phyloP scores from a whole-genome alignment of 257 asterid genomes.

The Solanum pinnatisectum region DNA sequence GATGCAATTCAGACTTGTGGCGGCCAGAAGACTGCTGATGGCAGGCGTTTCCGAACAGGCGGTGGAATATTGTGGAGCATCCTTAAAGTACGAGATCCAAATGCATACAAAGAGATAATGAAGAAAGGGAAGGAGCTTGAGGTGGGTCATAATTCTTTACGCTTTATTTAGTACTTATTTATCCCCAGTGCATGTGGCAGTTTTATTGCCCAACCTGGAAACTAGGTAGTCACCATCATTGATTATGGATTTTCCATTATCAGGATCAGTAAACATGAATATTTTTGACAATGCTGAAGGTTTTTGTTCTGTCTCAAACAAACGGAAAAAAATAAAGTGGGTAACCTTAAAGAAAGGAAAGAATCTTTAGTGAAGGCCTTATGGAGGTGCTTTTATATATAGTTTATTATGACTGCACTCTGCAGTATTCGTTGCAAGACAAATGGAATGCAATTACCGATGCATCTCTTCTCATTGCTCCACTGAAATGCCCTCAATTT shows the following conservation, averaged over 20 bases:
- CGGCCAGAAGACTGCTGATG: constrained; percentile 81
- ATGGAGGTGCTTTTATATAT: not conserved
- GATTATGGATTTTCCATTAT: not conserved
- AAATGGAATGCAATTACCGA: not conserved
- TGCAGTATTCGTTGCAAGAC: not conserved
- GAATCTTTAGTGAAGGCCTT: not conserved
- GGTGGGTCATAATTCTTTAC: constrained; percentile 42
- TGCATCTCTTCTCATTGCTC: not conserved
- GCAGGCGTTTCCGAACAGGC: constrained; percentile 58
- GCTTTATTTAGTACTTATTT: too few relatives aligned
- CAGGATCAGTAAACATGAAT: not conserved
- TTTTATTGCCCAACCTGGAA: too few relatives aligned
- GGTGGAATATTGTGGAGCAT: constrained; percentile 93
- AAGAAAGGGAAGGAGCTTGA: constrained; percentile 78
- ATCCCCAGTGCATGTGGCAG: too few relatives aligned
- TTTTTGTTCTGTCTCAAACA: not conserved
- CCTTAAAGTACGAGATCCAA: constrained; percentile 77
- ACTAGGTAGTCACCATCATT: too few relatives aligned
- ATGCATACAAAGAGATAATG: constrained; percentile 92
- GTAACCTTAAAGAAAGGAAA: not conserved
- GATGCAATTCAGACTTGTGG: constrained; percentile 95
- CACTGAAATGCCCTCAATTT: not conserved
- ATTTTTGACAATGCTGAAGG: not conserved
- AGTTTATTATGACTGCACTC: not conserved
- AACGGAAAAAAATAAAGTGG: not conserved